Conservation (phyloP, 2,329 filamentous ascomycete species). For the Decorospora gaudefroyi region DNA sequence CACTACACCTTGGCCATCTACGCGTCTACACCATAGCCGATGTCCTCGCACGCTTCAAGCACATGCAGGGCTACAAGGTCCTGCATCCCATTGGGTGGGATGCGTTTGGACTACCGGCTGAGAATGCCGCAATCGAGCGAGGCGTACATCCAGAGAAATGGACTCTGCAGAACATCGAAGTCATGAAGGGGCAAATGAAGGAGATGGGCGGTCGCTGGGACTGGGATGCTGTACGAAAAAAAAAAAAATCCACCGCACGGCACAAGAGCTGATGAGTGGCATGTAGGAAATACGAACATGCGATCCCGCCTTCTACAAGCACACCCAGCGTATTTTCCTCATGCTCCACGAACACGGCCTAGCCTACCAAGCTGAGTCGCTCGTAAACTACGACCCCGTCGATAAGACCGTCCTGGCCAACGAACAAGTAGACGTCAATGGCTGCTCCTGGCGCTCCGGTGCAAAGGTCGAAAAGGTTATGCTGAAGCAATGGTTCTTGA, state of each 20-base stretch:
- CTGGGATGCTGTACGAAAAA: conserved; percentile 69
- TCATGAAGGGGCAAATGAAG: conserved; percentile 81
- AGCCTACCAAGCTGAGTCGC: conserved; percentile 79
- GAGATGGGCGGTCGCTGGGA: conserved; percentile 82
- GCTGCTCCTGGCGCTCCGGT: conserved; percentile 84
- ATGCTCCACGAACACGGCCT: conserved; percentile 73
- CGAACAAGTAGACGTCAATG: conserved; percentile 87
- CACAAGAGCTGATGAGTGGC: conserved; percentile 12
- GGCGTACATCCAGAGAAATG: conserved; percentile 76
- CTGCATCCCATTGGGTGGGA: conserved; percentile 95
- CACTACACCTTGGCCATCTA: conserved; percentile 82
- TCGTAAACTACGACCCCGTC: conserved; percentile 89
- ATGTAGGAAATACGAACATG: conserved; percentile 80
- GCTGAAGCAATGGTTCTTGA: conserved; percentile 88
- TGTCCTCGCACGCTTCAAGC: conserved; percentile 75
- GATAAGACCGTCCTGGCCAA: conserved; percentile 90
- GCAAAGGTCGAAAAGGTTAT: conserved; percentile 79
- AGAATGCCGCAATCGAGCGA: conserved; percentile 86
- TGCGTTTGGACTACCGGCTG: conserved; percentile 85
- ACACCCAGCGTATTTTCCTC: conserved; percentile 84
- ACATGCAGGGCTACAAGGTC: conserved; percentile 74
- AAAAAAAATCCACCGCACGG: no score
- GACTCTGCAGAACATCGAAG: conserved; percentile 78
- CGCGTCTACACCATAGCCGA: conserved; percentile 91
- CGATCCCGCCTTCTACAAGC: conserved; percentile 83